phyloP scores from a whole-genome alignment of 768 basidiomycete genomes.

The Suillus lakei region DNA sequence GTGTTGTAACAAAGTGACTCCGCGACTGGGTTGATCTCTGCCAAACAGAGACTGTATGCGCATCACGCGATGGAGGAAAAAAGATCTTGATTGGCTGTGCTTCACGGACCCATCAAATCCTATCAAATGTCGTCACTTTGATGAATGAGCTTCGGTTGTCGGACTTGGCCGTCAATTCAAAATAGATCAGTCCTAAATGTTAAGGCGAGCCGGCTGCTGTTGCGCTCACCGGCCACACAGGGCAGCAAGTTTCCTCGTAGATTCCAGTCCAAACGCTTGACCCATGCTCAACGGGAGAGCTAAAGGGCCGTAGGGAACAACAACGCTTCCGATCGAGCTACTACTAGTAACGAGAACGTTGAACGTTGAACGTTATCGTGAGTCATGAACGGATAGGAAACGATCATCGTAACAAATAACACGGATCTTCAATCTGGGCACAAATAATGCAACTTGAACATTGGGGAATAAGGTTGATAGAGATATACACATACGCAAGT shows the following conservation, averaged over 20 bases:
- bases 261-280: background rate
- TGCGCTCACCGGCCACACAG: background rate
- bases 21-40: background rate
- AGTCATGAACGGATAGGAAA: background rate
- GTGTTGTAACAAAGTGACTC: background rate
- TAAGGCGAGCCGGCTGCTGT: background rate
- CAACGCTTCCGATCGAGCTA: background rate
- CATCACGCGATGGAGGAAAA: background rate
- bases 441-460: background rate
- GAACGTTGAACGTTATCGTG: background rate
- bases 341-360: background rate
- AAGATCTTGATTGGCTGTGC: background rate
- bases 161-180: background rate
- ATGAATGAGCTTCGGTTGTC: background rate
- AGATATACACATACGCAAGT: background rate
- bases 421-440: background rate
- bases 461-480: background rate
- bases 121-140: background rate
- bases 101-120: background rate
- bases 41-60: background rate
- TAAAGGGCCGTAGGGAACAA: background rate
- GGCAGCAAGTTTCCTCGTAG: background rate
- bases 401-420: background rate
- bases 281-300: background rate
- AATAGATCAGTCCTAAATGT: too few species aligned